Conservation (phyloP, 2,329 filamentous ascomycete species). For the Cercospora nicotianae region DNA sequence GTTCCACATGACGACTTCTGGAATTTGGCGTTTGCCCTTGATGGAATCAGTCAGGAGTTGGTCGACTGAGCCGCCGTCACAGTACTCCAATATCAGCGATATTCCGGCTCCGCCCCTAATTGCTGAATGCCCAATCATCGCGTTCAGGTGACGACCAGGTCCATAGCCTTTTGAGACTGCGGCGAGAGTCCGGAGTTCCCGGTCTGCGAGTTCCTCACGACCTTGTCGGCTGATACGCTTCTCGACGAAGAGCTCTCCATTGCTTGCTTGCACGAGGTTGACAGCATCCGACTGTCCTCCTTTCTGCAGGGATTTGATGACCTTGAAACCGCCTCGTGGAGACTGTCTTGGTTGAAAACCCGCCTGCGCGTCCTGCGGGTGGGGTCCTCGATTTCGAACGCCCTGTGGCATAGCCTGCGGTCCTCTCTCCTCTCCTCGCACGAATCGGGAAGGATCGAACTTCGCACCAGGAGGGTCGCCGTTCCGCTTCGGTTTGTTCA, state of each 20-base stretch:
- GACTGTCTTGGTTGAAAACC: not conserved
- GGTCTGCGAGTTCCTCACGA: not conserved
- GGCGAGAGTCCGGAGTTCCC: constrained; percentile 16
- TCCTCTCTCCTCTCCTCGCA: too few species aligned
- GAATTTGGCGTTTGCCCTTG: not conserved
- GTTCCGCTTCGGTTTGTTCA: not conserved
- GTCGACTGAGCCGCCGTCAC: constrained; percentile 17
- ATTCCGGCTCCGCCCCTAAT: constrained; percentile 1
- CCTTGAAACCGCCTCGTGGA: not conserved
- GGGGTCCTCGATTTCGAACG: not conserved
- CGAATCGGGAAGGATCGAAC: not conserved
- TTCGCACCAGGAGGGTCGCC: not conserved
- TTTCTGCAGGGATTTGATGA: not conserved
- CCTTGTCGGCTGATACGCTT: constrained; percentile 18
- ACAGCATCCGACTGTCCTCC: constrained; percentile 12
- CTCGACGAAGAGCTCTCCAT: constrained; percentile 20
- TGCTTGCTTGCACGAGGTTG: constrained; percentile 6
- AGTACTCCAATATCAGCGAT: constrained; percentile 20
- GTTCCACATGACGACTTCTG: constrained; percentile 16
- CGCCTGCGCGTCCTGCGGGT: not conserved
- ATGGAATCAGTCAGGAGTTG: not conserved
- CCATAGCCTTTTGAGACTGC: constrained; percentile 1
- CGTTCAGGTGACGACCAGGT: not conserved
- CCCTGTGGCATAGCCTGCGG: too few species aligned
- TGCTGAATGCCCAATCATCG: constrained; percentile 14